Percentiles rank a stretch among this genome's conserved stretches.
phyloP scores from a whole-genome alignment of 2,329 filamentous ascomycete genomes.

The Leptographium wingfieldii region DNA sequence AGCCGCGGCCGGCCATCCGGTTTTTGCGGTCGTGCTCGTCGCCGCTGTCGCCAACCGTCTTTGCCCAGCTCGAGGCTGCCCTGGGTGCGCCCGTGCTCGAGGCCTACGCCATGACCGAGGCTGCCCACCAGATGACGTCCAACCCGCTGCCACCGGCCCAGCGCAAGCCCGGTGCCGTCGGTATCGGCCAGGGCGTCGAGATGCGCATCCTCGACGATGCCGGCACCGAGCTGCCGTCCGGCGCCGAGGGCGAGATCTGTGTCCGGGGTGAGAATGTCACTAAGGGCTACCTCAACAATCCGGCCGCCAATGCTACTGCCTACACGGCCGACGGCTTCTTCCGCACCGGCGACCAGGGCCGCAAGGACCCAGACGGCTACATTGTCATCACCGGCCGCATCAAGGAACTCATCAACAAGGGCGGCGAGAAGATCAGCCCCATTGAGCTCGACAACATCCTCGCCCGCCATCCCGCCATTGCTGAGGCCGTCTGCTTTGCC shows the following conservation, averaged over 20 bases:
- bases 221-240: conserved; percentile 55
- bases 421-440: conserved; percentile 79
- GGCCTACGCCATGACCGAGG: conserved; percentile 89
- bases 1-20: conserved; percentile 57
- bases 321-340: conserved; percentile 72
- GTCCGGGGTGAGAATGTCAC: conserved; percentile 76
- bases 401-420: conserved; percentile 88
- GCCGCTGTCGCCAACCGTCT: conserved; percentile 68
- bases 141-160: conserved; percentile 58
- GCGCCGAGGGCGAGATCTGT: conserved; percentile 68
- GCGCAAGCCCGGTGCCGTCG: conserved; percentile 71
- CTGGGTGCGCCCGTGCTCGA: conserved; percentile 74
- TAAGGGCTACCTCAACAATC: conserved; percentile 74
- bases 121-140: conserved; percentile 73
- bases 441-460: conserved; percentile 80
- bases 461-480: conserved; percentile 57
- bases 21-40: conserved; percentile 85
- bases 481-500: conserved; percentile 73
- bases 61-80: conserved; percentile 63
- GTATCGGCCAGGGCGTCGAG: conserved; percentile 72
- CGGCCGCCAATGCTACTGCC: conserved; percentile 57
- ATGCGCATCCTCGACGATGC: conserved; percentile 61
- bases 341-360: conserved; percentile 78
- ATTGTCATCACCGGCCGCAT: conserved; percentile 81
- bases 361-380: conserved; percentile 68